Base-by-base conservation (phyloP, 1,284 basidiomycete species). In the Ceratobasidium sp. region DNA sequence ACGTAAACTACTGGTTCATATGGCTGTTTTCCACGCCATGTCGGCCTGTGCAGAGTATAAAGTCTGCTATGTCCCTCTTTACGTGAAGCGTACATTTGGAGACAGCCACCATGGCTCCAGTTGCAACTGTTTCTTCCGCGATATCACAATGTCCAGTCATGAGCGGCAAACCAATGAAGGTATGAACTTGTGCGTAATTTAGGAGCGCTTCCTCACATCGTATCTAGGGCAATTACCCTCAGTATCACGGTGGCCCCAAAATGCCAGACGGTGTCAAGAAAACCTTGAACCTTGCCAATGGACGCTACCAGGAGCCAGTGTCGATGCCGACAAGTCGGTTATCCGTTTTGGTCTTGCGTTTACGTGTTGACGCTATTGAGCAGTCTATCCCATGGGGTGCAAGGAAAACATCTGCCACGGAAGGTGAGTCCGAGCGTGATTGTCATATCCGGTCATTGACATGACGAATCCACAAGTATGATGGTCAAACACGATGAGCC, bases 401-500 rank as follows among this genome's bases (percentile, higher is more conserved):
- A 70, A 70, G 67, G 67, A 57, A n/a, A 70, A 70, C 35, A 38
- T 70, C n/a, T 70, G 67, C 52, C 67, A 70, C 23, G 67, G 67
- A 41, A 70, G 67, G 67, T 70, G 7, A 41, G 44, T 8, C 2
- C 14, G 1, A 23, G 67, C n/a, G 10, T 41, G 38, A 1, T 2
- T 1, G 3, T 33, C 2, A 12, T 2, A 18, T 8, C 18, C 12
- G 33, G 30, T 4, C 2, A 35, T 27, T 57, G 12, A 38, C 27
- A n/a, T 33, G 10, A 23, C 35, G 3, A 35, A 41, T 23, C 3
- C 23, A 20, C n/a, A 1, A 70, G 67, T 23, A 70, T 70, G 67
- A 70, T 70, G 67, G 67, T 70, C 35, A 70, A 70, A n/a, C 67
- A 70, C 27, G 67, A 70, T 38, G 67, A 70, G 33, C 67, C 67